Evolutionary conservation across 768 basidiomycete genomes (phyloP), one percentile per base, ranked within the genome.

Genomic region (Hericium coralloides): DNA sequence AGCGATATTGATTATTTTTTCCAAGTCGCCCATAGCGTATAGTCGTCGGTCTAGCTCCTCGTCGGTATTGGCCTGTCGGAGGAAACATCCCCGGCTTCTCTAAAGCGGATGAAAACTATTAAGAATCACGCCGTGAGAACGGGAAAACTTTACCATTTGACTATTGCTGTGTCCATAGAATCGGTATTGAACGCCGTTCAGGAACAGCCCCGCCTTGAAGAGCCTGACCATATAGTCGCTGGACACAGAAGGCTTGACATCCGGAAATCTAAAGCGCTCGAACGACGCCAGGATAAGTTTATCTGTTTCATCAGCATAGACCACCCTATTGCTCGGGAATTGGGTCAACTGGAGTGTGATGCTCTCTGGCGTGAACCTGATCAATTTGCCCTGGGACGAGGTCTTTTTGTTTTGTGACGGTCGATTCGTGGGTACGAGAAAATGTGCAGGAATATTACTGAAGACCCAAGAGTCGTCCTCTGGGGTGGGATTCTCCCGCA

Each of bases 121-220:
- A 20, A 45, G n/a, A 6, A 43, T 5, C 41, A 43, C 41, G 6
- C 41, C 6, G 41, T 31, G 31, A 31, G 9, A 48, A 38, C 39
- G 18, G 45, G 61, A 6, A 60, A 48, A 55, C 52, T 47, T 25
- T 43, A 84, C 83, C 65, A 86, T 62, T 60, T 87, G 85, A 58
- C 83, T 86, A 63, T 86, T 85, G 43, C 85, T 85, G 57, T 87
- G 85, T 56, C 82, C 81, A 58, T 84, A 86, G 65, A 86, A 87
- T 2, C 84, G 79, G 65, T 85, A 85, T 60, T 85, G 80, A 0
- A 76, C 66, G 1, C 73, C 74, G 59, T 87, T 85, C 61, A 85
- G 62, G 61, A 77, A 78, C 1, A 87, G 57, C 0, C 85, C 85
- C 0, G 72, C 69, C 58, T 75, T 77, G 67, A 85, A 72, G 58